These are phyloP conservation scores for Penicillium verhagenii DNA, from an alignment of 495 filamentous ascomycete genomes.

Conservation along the genomic window DNA sequence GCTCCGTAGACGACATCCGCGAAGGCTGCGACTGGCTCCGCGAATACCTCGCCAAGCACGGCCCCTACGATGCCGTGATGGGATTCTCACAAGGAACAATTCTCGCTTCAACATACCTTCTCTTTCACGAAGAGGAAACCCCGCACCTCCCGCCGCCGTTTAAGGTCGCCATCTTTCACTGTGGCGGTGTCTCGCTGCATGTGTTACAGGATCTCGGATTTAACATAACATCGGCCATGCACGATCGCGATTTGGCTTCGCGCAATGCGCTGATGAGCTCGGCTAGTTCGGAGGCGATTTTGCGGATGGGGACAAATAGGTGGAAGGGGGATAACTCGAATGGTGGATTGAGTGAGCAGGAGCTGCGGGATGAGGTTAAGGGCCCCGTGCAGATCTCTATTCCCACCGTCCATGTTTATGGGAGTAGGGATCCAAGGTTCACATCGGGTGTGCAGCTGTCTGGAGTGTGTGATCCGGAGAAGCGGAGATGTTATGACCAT, in stretches of 20 bases:
- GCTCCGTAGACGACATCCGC: slow-evolving; percentile 34
- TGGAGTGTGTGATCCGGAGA: slow-evolving; percentile 48
- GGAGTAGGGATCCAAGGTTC: slow-evolving; percentile 56
- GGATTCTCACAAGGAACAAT: slow-evolving; percentile 60
- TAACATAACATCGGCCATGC: slow-evolving; percentile 41
- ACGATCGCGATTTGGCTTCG: slow-evolving; percentile 33
- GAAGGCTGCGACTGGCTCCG: slow-evolving; percentile 46
- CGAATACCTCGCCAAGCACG: slow-evolving; percentile 44
- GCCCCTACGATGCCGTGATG: slow-evolving; percentile 61
- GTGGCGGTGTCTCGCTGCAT: slow-evolving; percentile 49
- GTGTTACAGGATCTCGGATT: slow-evolving; percentile 53
- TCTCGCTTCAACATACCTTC: slow-evolving; percentile 45
- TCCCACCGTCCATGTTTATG: slow-evolving; percentile 63
- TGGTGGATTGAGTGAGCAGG: slow-evolving; percentile 49
- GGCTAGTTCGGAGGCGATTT: slow-evolving; percentile 27
- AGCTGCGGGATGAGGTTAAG: slow-evolving; percentile 43
- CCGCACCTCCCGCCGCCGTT: slow-evolving; percentile 47
- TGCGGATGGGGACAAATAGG: slow-evolving; percentile 27
- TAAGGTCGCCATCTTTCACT: slow-evolving; percentile 59
- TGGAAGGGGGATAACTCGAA: slow-evolving; percentile 23
- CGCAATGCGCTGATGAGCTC: slow-evolving; percentile 28
- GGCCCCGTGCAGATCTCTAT: slow-evolving; percentile 48
- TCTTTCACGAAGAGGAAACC: slow-evolving; percentile 37
- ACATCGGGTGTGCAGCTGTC: slow-evolving; percentile 55
- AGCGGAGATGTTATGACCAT: slow-evolving; percentile 52